Conservation (phyloP, 129 eudicot species). For the Chrysanthemum makinoi region DNA sequence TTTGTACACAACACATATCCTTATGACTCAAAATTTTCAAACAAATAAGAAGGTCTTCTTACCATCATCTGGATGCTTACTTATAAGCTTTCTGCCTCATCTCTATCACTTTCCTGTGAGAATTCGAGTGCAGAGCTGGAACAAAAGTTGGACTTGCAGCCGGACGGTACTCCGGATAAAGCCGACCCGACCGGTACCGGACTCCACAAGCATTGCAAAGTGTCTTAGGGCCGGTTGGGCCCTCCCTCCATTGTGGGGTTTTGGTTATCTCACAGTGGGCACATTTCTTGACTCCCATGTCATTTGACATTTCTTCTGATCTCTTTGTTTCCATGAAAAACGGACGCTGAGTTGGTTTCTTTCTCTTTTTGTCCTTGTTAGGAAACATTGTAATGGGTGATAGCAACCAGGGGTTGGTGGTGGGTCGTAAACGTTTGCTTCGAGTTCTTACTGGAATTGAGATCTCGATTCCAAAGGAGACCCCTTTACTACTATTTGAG, state of each 20-base stretch:
- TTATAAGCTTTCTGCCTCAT: conserved; percentile 49
- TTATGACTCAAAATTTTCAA: conserved; percentile 29
- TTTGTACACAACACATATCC: conserved; percentile 31
- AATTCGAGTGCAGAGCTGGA: conserved; percentile 69
- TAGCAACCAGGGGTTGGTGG: conserved; percentile 46
- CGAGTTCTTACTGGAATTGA: conserved; percentile 48
- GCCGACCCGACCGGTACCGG: conserved; percentile 71
- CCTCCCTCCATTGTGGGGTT: conserved; percentile 94
- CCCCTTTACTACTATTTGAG: conserved; percentile 41
- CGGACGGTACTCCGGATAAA: conserved; percentile 82
- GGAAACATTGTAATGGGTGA: conserved; percentile 32
- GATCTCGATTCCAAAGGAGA: conserved; percentile 33
- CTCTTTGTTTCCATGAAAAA: conserved; percentile 15
- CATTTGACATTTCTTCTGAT: conserved; percentile 22
- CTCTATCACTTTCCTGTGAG: conserved; percentile 73
- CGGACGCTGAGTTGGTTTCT: conserved; percentile 25
- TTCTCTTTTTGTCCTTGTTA: conserved; percentile 37
- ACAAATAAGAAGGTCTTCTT: conserved; percentile 29
- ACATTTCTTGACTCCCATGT: conserved; percentile 44
- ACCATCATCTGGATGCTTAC: conserved; percentile 24
- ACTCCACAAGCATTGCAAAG: conserved; percentile 92
- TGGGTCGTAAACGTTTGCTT: conserved; percentile 53
- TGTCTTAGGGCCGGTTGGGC: conserved; percentile 78
- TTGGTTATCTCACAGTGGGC: conserved; percentile 67
- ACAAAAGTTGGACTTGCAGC: conserved; percentile 83